Evolutionary conservation across 2,329 filamentous ascomycete species (phyloP).

Genomic region (Claviceps cyperi): DNA sequence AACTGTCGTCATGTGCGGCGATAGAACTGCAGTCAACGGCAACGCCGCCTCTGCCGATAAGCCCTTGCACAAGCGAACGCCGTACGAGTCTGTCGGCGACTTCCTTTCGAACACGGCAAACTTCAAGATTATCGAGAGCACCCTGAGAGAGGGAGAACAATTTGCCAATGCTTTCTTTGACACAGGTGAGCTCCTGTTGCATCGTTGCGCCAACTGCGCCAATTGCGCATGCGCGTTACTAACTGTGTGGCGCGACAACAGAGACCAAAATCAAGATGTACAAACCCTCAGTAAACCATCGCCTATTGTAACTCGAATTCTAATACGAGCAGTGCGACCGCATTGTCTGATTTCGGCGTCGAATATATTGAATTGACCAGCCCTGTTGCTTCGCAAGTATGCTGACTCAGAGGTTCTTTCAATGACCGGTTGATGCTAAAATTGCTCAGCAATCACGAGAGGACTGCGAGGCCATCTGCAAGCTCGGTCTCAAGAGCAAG

Average conservation of each 20-base stretch:
- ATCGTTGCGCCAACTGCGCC: background rate
- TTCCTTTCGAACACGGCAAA: slow-evolving; percentile 8
- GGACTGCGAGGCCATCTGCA: slow-evolving; percentile 88
- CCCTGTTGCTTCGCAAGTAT: slow-evolving; percentile 43
- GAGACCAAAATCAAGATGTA: slow-evolving; percentile 39
- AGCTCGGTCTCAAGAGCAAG: slow-evolving; percentile 63
- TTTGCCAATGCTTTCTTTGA: slow-evolving; percentile 67
- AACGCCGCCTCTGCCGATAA: background rate
- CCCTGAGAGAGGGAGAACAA: slow-evolving; percentile 57
- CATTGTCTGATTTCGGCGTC: slow-evolving; percentile 9
- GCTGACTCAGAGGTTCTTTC: background rate
- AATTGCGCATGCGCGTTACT: background rate
- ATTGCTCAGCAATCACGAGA: slow-evolving; percentile 62
- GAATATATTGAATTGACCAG: slow-evolving; percentile 55
- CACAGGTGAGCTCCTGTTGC: slow-evolving; percentile 22
- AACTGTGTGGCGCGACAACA: background rate
- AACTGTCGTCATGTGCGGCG: slow-evolving; percentile 2
- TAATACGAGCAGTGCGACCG: slow-evolving; percentile 5
- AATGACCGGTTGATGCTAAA: background rate
- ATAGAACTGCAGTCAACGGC: background rate
- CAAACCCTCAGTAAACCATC: background rate
- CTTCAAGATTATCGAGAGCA: slow-evolving; percentile 8
- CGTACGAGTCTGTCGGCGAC: slow-evolving; percentile 8
- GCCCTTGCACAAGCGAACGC: slow-evolving; percentile 2
- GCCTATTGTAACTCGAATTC: background rate